Conservation (phyloP, 441 rosid species). For the Brassica balearica region DNA sequence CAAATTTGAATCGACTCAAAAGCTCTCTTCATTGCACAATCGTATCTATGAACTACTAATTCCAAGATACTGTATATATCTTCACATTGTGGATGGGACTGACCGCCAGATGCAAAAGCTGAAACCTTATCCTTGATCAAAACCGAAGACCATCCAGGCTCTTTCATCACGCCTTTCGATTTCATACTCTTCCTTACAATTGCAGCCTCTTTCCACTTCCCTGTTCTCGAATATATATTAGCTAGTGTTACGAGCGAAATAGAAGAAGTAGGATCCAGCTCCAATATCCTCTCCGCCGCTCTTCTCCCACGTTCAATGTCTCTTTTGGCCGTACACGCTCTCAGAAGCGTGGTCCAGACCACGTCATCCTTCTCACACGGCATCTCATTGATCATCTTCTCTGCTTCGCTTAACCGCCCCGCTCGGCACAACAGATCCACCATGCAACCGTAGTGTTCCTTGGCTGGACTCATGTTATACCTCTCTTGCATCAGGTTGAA, state of each 20-base stretch:
- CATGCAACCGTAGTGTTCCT: slow-evolving; percentile 92
- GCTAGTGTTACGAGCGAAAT: slow-evolving; percentile 83
- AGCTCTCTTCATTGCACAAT: slow-evolving; percentile 22
- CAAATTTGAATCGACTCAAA: slow-evolving; percentile 9
- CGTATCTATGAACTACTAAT: slow-evolving; percentile 43
- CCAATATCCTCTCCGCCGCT: slow-evolving; percentile 70
- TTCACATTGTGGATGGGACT: slow-evolving; percentile 57
- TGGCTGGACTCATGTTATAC: slow-evolving; percentile 61
- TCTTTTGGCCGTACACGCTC: slow-evolving; percentile 69
- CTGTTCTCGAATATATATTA: slow-evolving; percentile 72
- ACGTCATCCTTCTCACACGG: slow-evolving; percentile 77
- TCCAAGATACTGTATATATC: slow-evolving; percentile 59
- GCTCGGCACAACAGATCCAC: slow-evolving; percentile 89
- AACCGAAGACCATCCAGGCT: slow-evolving; percentile 85
- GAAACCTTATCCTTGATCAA: slow-evolving; percentile 58
- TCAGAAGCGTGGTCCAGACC: slow-evolving; percentile 84
- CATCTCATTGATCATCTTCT: slow-evolving; percentile 72
- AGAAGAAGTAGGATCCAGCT: slow-evolving; percentile 73
- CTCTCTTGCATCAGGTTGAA: slow-evolving; percentile 66
- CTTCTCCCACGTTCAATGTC: slow-evolving; percentile 71
- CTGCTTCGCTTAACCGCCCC: slow-evolving; percentile 77
- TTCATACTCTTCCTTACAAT: slow-evolving; percentile 67
- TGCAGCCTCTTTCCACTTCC: slow-evolving; percentile 85
- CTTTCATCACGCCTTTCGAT: slow-evolving; percentile 81
- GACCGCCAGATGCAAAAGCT: slow-evolving; percentile 73